Conservation (phyloP, 2,329 filamentous ascomycete genomes). For the Fusarium haematococcum region DNA sequence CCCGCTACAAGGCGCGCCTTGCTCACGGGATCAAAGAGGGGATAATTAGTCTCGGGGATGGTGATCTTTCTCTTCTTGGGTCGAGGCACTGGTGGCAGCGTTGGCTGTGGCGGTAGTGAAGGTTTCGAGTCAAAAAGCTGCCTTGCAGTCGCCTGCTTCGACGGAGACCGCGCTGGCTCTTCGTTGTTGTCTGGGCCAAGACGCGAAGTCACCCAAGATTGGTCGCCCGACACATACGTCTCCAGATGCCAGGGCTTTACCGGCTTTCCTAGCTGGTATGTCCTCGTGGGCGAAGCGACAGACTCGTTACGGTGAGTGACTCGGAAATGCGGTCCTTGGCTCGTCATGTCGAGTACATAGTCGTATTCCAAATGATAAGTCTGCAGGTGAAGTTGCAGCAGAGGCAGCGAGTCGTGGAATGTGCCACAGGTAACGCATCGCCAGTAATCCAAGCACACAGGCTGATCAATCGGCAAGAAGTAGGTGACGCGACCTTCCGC, state of each 20-base stretch:
- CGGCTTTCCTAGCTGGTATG: slow-evolving; percentile 57
- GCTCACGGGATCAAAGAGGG: slow-evolving; percentile 69
- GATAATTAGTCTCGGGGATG: slow-evolving; percentile 63
- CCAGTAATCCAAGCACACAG: slow-evolving; percentile 60
- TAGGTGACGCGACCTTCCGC: slow-evolving; percentile 61
- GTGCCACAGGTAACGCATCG: slow-evolving; percentile 64
- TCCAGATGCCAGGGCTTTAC: slow-evolving; percentile 59
- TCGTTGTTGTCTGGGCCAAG: slow-evolving; percentile 50
- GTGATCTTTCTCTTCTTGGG: slow-evolving; percentile 48
- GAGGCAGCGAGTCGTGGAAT: slow-evolving; percentile 59
- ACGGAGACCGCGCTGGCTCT: slow-evolving; percentile 42
- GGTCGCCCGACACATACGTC: slow-evolving; percentile 58
- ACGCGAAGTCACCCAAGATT: slow-evolving; percentile 59
- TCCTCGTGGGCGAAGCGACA: slow-evolving; percentile 49
- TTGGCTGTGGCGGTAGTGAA: slow-evolving; percentile 14
- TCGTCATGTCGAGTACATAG: slow-evolving; percentile 53
- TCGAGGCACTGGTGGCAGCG: slow-evolving; percentile 8
- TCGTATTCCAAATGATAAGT: slow-evolving; percentile 59
- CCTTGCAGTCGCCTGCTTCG: slow-evolving; percentile 35
- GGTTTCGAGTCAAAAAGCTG: slow-evolving; percentile 41
- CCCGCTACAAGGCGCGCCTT: slow-evolving; percentile 64
- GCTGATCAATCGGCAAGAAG: slow-evolving; percentile 57
- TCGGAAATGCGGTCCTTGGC: slow-evolving; percentile 54
- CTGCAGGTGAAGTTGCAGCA: slow-evolving; percentile 62
- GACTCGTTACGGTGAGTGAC: slow-evolving; percentile 50